Evolutionary conservation across 2,329 filamentous ascomycete genomes (phyloP), one percentile per base, ranked within the genome.

Genomic region (Tolypocladium cylindrosporum): DNA sequence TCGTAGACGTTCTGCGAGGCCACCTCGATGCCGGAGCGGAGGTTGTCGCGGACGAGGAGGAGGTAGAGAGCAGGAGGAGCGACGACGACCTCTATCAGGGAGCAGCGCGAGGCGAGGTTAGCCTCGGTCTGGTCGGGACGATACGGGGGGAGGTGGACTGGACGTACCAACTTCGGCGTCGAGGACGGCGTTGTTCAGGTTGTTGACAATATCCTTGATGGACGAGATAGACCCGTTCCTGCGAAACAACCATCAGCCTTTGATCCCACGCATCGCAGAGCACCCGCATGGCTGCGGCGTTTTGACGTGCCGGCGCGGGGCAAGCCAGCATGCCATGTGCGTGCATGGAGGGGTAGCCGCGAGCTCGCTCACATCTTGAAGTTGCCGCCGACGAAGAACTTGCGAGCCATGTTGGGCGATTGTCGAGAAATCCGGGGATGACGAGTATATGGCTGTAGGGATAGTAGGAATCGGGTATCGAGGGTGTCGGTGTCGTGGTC

Each of bases 331-430:
- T 34, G 45, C 5, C 6, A 34, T 34, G 45, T 7, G 48, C n/a
- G 45, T 7, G 48, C 57, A 65, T 62, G 60, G 66, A 62, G 62
- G 66, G 66, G 67, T 64, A 67, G 67, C 61, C 57, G 61, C 81
- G 60, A 56, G 63, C 83, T 73, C 79, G 96, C 92, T 73, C 79
- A 96, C 92, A 97, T 97, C 85, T 99, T 97, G 82, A 97, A 97
- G 88, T 99, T 99, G 74, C 92, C 92, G 77, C 92, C 92, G 76
- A 96, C 90, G 76, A 96, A 96, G 83, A 96, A 96, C 82, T 91
- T 89, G 82, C 91, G 91, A 84, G 87, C 83, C 91, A 96, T 96
- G 70, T 71, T 90, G 83, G 78, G 68, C 68, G 63, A 71, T 67
- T 65, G 55, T 61, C 62, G 42, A 34, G 37, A n/a, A 36, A n/a